These are phyloP conservation scores for Platanus orientalis DNA, from an alignment of 164 flowering plant genomes.

Conservation along the genomic window DNA sequence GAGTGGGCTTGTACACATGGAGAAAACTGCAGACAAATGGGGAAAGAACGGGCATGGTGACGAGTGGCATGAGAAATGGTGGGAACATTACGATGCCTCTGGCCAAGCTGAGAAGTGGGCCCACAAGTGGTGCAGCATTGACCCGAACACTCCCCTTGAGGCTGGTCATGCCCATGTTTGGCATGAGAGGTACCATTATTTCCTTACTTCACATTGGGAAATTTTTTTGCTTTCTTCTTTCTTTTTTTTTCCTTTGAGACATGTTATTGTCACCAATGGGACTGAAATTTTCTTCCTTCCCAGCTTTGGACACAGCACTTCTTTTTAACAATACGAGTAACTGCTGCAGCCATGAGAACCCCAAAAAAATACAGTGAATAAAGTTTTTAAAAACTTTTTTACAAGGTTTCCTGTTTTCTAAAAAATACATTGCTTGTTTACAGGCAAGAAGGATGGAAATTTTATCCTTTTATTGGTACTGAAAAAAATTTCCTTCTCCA, in stretches of 20 bases:
- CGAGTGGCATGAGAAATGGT: constrained; percentile 88
- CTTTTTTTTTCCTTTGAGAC: neutral
- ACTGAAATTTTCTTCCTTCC: neutral
- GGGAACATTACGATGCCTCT: constrained; percentile 77
- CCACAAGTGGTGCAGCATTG: constrained; percentile 92
- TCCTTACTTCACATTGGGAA: neutral
- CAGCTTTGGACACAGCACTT: too few species aligned
- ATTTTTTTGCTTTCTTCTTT: neutral
- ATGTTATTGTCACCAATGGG: too few species aligned
- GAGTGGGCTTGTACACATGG: constrained; percentile 51
- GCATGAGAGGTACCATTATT: constrained; percentile 80
- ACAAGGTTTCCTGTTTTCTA: too few species aligned
- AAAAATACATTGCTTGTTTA: too few species aligned
- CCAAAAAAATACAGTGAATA: too few species aligned
- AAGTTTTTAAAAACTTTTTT: too few species aligned
- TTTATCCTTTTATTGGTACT: too few species aligned
- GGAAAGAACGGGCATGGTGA: constrained; percentile 63
- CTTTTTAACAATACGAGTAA: too few species aligned
- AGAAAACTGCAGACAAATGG: constrained; percentile 86
- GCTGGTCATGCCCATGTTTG: constrained; percentile 98
- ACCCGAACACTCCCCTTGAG: constrained; percentile 68
- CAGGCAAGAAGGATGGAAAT: too few species aligned
- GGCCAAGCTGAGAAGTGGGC: constrained; percentile 94
- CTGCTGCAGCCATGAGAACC: too few species aligned
- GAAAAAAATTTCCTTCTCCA: too few species aligned